Conservation (phyloP, 1,284 basidiomycete genomes). For the Cutaneotrichosporon cyanovorans region DNA sequence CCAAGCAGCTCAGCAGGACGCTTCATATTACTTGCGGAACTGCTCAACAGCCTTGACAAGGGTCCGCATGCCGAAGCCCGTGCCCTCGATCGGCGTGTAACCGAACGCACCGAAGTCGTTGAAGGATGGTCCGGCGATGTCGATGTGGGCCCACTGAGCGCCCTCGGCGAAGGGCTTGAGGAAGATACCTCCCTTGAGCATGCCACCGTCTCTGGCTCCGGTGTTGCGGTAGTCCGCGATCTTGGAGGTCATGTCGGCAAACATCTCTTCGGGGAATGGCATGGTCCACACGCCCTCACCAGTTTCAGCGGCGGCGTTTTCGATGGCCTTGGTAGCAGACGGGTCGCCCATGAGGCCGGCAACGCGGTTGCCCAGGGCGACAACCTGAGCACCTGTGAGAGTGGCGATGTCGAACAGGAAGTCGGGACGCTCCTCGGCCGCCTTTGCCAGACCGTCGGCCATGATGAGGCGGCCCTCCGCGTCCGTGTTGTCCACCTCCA, state of each 20-base stretch:
- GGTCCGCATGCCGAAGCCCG: constrained; percentile 5
- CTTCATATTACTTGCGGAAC: constrained; percentile 1
- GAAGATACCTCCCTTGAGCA: constrained; percentile 4
- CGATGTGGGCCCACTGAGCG: constrained; percentile 4
- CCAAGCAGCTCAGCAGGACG: too few species aligned
- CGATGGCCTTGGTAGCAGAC: background rate
- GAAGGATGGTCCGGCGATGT: constrained; percentile 5
- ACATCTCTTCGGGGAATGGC: constrained; percentile 4
- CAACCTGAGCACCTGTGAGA: background rate
- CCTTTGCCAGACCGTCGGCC: constrained; percentile 8
- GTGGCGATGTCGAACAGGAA: constrained; percentile 3
- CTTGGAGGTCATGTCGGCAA: background rate
- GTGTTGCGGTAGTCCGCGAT: background rate
- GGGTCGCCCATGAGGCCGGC: constrained; percentile 5
- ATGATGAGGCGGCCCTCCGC: constrained; percentile 14
- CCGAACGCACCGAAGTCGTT: background rate
- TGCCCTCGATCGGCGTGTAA: constrained; percentile 4
- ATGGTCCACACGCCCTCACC: constrained; percentile 4
- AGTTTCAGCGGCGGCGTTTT: background rate
- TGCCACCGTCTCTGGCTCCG: constrained; percentile 2
- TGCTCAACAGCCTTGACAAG: constrained; percentile 5
- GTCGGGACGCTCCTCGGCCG: constrained; percentile 5
- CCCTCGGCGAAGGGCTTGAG: constrained; percentile 5
- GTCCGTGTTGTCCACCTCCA: constrained; percentile 11
- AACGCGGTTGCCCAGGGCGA: constrained; percentile 1